Evolutionary conservation across 31 red algal genomes (phyloP), one percentile per base, ranked within the genome.

Genomic region (Bonnemaisonia californica): DNA sequence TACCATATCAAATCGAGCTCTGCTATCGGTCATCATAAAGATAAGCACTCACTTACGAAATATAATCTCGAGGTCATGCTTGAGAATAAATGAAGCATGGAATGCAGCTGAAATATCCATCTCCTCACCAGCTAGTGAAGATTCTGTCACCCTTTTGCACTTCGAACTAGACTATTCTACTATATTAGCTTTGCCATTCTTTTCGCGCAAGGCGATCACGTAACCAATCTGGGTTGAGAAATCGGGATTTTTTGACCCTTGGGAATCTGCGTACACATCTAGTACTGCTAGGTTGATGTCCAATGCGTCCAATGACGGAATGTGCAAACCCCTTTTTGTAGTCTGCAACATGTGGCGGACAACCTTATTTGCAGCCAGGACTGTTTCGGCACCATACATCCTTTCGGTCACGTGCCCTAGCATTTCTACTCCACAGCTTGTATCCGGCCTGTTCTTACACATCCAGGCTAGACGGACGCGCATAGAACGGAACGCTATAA

Each of bases 151-250:
- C 4, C 47, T 4, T n/a, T 41, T 76, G 29, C 11, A 55, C 71
- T 76, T 0, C 8, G 4, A 29, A 29, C 51, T 58, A 33, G 4
- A 33, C 29, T 60, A 65, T 0, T 21, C 51, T 37, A 76, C 19
- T 26, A 60, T 4, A 29, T 58, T 60, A 12, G 0, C 0, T 12
- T 0, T 42, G 12, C 69, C 69, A 26, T 56, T 74, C 41, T 13
- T 33, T 13, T 74, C 55, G 4, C 22, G n/a, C 22, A 76, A 19
- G 0, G 51, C 45, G 8, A 76, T 29, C 4, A 76, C 55, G 47
- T 57, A 76, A 0, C 67, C 67, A 13, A 71, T 39, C 67, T 71
- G 7, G 40, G 27, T 71, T 19, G 67, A 71, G 4, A 64, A 60
- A 35, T 76, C 1, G 22, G 3, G 4, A 0, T 60, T 57, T 7